Percentiles rank a stretch among this genome's conserved stretches.
phyloP scores from a whole-genome alignment of 73 alveolate genomes.

The Blepharisma japonicum region DNA sequence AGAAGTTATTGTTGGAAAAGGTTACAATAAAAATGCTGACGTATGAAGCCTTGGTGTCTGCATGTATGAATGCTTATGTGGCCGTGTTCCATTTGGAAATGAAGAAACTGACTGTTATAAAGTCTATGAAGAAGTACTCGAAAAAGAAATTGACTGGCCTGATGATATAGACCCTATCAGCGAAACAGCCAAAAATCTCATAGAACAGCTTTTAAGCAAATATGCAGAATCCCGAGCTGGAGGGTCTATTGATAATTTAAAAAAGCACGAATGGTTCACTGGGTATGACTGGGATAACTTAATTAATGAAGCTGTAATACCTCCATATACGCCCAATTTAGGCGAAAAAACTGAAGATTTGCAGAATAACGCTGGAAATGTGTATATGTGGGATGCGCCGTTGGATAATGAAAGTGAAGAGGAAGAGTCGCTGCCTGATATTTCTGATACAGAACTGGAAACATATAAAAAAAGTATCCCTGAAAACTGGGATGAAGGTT shows the following conservation, averaged over 20 bases:
- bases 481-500: slow-evolving; percentile 32
- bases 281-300: slow-evolving; percentile 28
- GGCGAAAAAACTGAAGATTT: background rate
- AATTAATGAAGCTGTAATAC: background rate
- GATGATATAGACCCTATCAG: slow-evolving; percentile 21
- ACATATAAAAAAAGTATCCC: slow-evolving; percentile 22
- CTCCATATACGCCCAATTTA: slow-evolving; percentile 26
- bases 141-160: slow-evolving; percentile 39
- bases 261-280: slow-evolving; percentile 6
- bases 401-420: background rate
- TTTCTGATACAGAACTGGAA: slow-evolving; percentile 8
- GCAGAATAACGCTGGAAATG: background rate
- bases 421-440: slow-evolving; percentile 17
- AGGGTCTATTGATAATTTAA: slow-evolving; percentile 10
- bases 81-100: slow-evolving; percentile 69
- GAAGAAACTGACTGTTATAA: slow-evolving; percentile 71
- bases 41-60: slow-evolving; percentile 41
- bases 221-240: background rate
- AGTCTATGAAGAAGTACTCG: slow-evolving; percentile 47
- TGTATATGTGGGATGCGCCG: slow-evolving; percentile 8
- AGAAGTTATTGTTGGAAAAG: slow-evolving; percentile 38
- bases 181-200: background rate
- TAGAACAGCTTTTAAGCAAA: background rate
- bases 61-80: slow-evolving; percentile 62
- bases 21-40: slow-evolving; percentile 33